Evolutionary conservation across 2,329 filamentous ascomycete genomes (phyloP), one percentile per base, ranked within the genome.

Genomic region (Aureobasidium sp.): DNA sequence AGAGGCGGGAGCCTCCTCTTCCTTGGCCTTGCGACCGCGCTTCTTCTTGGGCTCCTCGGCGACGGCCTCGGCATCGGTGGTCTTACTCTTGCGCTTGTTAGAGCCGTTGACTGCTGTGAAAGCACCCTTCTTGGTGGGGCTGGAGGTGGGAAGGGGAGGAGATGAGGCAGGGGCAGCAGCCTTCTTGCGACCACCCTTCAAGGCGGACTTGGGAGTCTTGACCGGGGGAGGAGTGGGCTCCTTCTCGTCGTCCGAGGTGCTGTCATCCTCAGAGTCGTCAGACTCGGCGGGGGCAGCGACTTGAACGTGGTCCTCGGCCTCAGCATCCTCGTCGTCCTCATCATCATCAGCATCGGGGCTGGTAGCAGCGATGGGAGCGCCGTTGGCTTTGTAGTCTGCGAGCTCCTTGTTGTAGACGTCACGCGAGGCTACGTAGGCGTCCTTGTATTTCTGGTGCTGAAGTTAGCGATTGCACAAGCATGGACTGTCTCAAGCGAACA

Each of bases 401-500:
- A 83, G 77, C 58, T 82, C 79, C 61, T 79, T 74, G 67, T 83
- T 80, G 74, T 84, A 87, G 47, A 78, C 73, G 53, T 81, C 79
- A 66, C 85, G 77, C 64, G 83, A 83, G 64, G 77, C 74, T 65
- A 80, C 77, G 71, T 87, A 87, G n/a, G 81, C 77, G 31, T 80
- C 76, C 67, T 82, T 80, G 78, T 82, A 85, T 59, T 77, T 65
- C 80, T 83, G 63, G 5, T 52, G 1, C 20, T 47, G n/a, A 29
- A 29, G n/a, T 64, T 17, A 64, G 55, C 20, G 22, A 11, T 41
- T 45, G 34, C 29, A 27, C 27, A 3, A n/a, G 3, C 31, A 8
- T 9, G 31, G 20, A 29, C 1, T 17, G n/a, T 3, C 5, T 48
- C 15, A 17, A n/a, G 22, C 4, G 15, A 37, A 31, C 48, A 42